Evolutionary conservation across 768 basidiomycete genomes (phyloP), one percentile per base, ranked within the genome.

Genomic region (Pisolithus marmoratus): DNA sequence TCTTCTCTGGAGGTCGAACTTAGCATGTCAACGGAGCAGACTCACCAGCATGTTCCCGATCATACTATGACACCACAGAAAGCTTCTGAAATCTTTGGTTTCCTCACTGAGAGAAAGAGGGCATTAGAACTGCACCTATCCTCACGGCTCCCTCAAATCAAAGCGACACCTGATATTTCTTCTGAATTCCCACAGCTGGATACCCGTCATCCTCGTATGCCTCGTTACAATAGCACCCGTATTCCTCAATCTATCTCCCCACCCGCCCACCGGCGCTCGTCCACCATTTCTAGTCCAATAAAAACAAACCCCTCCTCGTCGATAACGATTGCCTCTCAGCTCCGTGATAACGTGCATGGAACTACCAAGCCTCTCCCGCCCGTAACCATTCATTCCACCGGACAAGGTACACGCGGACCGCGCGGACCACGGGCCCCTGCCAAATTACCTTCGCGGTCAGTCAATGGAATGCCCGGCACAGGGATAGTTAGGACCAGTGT

Each of bases 1-100:
- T 85, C 85, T 5, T 91, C 88, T 0, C 76, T 90, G 70, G 83
- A 85, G 53, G 89, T 90, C 4, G 87, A 89, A 60, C 71, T 82
- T 47, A 87, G 86, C 63, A 69, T 72, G 20, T 70, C 69, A 12
- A 67, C 72, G 22, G 78, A 82, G 48, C 66, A 63, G n/a, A 63
- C 54, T 60, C 50, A 53, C 53, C 44, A 51, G 38, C 48, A 60
- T 59, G 38, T 49, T 46, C 45, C 76, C 54, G 60, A 64, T 23
- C 72, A 75, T 38, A 72, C 78, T 5, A 71, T 68, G 51, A 83
- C 81, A 23, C 80, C 84, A 14, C 81, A 80, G 56, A 77, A 85
- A 29, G 88, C 88, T 20, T 84, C 87, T 3, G 82, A 89, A 56
- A 76, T 90, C 19, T 90, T 90, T 53, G 80, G 74, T 5, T 90